Conservation (phyloP, 192 early-diverging fungal genomes). For the Piromyces finnis region DNA sequence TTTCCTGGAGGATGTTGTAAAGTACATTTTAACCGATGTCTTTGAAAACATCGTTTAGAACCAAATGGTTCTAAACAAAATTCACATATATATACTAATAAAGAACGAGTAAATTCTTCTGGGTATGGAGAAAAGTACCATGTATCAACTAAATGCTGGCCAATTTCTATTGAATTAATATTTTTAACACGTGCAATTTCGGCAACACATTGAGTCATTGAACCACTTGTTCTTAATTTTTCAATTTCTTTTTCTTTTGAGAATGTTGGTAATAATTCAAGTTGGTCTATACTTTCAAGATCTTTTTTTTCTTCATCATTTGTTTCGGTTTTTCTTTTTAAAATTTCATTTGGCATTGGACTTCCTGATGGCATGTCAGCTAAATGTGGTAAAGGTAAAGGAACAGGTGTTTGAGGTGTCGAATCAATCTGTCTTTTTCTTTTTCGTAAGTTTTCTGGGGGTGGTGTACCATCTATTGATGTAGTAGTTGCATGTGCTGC, state of each 20-base stretch:
- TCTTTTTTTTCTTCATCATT: conserved; percentile 3
- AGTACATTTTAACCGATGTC: conserved; percentile 74
- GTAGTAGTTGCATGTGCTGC: conserved; percentile 9
- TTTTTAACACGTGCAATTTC: conserved; percentile 93
- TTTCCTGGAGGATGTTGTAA: conserved; percentile 40
- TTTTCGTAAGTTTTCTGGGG: conserved; percentile 17
- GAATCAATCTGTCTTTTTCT: conserved; percentile 6
- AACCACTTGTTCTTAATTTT: conserved; percentile 75
- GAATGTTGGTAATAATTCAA: conserved; percentile 19
- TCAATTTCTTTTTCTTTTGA: conserved; percentile 95
- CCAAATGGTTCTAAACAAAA: conserved; percentile 80
- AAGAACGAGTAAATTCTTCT: conserved; percentile 56
- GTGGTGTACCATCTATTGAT: conserved; percentile 15
- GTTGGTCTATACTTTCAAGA: background rate
- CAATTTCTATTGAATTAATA: conserved; percentile 81
- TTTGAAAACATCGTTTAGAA: conserved; percentile 47
- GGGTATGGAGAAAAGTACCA: conserved; percentile 99
- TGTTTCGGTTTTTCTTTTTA: background rate
- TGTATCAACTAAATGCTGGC: conserved; percentile 74
- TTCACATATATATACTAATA: conserved; percentile 83
- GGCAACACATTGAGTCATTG: conserved; percentile 91
- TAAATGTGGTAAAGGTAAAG: background rate
- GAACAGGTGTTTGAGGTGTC: background rate
- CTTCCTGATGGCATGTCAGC: background rate
- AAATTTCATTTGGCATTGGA: background rate